Evolutionary conservation across 2,329 filamentous ascomycete genomes (phyloP), one percentile per base, ranked within the genome.

Genomic region (Sarocladiaceae sp.): DNA sequence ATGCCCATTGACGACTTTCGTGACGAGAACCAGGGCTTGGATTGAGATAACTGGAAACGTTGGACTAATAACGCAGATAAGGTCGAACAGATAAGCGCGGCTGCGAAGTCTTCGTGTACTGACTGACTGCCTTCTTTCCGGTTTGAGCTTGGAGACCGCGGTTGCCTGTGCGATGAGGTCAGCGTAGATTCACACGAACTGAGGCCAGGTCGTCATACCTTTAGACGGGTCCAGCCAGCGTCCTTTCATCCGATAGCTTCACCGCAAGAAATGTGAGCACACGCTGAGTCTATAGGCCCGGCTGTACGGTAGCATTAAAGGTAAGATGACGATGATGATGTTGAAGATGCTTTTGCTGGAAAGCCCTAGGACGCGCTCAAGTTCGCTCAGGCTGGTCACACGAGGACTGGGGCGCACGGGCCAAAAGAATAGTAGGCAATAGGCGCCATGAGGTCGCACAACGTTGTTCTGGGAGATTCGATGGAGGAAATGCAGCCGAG

Each of bases 381-480:
- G 44, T n/a, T 48, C 44, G 28, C 25, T 10, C 17, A 18, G 26
- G 20, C 10, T 48, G 22, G 44, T 48, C 44, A 48, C 44, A 48
- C 25, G 44, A 31, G 44, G 33, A 48, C 22, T 44, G 40, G 40
- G 37, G 44, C 44, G 44, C 44, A 31, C 44, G 44, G 44, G 44
- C 44, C 44, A 48, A 26, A 28, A 22, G n/a, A 7, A 48, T 33
- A 48, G 17, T 33, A 48, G 17, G 33, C 3, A n/a, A 33, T 20
- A 48, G 31, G n/a, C 44, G 44, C 44, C 44, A 48, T 48, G 26
- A 48, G 44, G 26, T 48, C 10, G 44, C 44, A 48, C 26, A 33
- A 18, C 28, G 44, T 33, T 12, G 4, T 26, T 26, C 20, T 28
- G 40, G 8, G 40, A 44, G 40, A 44, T 28, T 28, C 7, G 15